Conservation (phyloP, 345 rosid genomes). For the Corchorus capsularis region DNA sequence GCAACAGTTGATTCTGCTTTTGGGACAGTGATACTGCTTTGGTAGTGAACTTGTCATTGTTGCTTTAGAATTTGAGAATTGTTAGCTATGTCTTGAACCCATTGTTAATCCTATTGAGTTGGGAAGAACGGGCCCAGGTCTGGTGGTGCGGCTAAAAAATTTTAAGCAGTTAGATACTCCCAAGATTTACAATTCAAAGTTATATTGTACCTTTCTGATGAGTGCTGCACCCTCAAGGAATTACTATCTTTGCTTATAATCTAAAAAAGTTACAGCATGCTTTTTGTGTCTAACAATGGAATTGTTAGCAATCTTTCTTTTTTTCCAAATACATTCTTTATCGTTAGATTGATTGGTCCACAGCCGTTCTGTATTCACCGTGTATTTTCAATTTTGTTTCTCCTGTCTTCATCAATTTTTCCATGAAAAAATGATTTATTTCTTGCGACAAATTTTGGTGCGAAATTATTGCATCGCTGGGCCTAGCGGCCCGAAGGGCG, state of each 20-base stretch:
- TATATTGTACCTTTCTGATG: conserved; percentile 6
- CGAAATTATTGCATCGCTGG: too few relatives aligned
- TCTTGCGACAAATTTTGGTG: too few relatives aligned
- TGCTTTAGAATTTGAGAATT: conserved; percentile 24
- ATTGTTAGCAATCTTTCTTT: too few relatives aligned
- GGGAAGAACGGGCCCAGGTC: conserved; percentile 25
- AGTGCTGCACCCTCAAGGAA: neutral
- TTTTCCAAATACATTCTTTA: too few relatives aligned
- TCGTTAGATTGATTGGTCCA: too few relatives aligned
- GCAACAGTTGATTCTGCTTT: conserved; percentile 29
- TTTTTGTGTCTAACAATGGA: too few relatives aligned
- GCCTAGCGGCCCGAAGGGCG: too few relatives aligned
- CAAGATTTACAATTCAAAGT: conserved; percentile 1
- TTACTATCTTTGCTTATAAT: neutral
- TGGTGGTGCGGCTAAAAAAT: conserved; percentile 29
- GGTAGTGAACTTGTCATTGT: conserved; percentile 27
- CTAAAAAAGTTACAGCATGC: conserved; percentile 15
- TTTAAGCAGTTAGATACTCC: conserved; percentile 10
- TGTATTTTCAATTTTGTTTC: too few relatives aligned
- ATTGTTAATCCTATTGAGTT: conserved; percentile 32
- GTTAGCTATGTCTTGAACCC: conserved; percentile 28
- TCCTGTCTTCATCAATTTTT: too few relatives aligned
- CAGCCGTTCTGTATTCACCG: too few relatives aligned
- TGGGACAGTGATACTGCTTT: conserved; percentile 25
- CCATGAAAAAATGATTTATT: too few relatives aligned